phyloP scores from a whole-genome alignment of 2,329 filamentous ascomycete species.

The Beauveria sp. region DNA sequence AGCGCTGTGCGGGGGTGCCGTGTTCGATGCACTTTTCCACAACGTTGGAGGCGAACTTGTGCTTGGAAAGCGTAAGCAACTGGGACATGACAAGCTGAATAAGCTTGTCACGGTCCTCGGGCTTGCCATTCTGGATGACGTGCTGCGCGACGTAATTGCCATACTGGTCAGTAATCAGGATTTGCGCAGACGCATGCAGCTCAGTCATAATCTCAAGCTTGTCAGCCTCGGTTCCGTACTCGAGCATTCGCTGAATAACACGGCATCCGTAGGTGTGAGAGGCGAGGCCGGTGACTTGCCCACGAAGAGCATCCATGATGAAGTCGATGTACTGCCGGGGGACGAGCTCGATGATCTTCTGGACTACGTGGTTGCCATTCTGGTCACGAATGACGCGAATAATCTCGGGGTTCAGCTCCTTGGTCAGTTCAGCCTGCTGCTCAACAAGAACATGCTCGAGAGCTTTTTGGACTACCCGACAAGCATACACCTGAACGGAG shows the following conservation, averaged over 20 bases:
- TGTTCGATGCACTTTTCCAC: slow-evolving; percentile 84
- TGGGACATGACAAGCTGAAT: slow-evolving; percentile 66
- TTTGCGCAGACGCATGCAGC: slow-evolving; percentile 63
- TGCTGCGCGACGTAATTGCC: slow-evolving; percentile 97
- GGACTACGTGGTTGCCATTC: slow-evolving; percentile 94
- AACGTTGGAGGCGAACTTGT: slow-evolving; percentile 96
- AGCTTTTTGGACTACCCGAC: slow-evolving; percentile 94
- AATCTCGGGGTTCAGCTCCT: slow-evolving; percentile 72
- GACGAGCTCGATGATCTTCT: slow-evolving; percentile 80
- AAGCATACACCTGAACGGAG: slow-evolving; percentile 86
- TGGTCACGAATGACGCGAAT: slow-evolving; percentile 74
- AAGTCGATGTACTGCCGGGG: slow-evolving; percentile 74
- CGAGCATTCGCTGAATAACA: slow-evolving; percentile 86
- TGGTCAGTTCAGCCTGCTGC: slow-evolving; percentile 76
- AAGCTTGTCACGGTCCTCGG: slow-evolving; percentile 64
- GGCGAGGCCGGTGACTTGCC: slow-evolving; percentile 66
- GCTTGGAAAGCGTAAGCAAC: slow-evolving; percentile 72
- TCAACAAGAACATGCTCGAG: slow-evolving; percentile 87
- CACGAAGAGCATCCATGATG: slow-evolving; percentile 73
- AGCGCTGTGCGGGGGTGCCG: slow-evolving; percentile 62
- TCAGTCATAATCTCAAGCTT: slow-evolving; percentile 68
- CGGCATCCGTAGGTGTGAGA: slow-evolving; percentile 83
- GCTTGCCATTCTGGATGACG: slow-evolving; percentile 70
- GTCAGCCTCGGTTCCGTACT: slow-evolving; percentile 67
- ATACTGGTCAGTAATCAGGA: slow-evolving; percentile 77